Conservation (phyloP, 345 rosid genomes). For the Ceriops zippeliana region DNA sequence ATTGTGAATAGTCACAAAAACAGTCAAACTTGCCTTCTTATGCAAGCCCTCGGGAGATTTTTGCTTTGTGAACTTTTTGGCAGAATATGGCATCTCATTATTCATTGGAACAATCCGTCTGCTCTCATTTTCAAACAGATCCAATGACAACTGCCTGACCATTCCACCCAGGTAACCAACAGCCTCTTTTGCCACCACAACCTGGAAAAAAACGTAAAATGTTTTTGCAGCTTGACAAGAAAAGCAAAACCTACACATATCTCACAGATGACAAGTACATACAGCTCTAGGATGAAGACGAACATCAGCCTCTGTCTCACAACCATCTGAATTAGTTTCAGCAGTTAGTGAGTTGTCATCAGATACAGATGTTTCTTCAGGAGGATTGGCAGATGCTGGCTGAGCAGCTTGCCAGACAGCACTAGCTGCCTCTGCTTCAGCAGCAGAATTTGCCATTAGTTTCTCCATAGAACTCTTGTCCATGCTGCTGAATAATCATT, state of each 20-base stretch:
- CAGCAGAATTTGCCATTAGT: constrained; percentile 93
- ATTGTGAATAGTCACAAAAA: background rate
- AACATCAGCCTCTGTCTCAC: constrained; percentile 83
- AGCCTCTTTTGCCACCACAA: constrained; percentile 96
- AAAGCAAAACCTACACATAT: constrained; percentile 2
- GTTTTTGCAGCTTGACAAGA: constrained; percentile 13
- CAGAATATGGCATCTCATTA: constrained; percentile 65
- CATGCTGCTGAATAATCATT: constrained; percentile 49
- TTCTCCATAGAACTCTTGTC: constrained; percentile 80
- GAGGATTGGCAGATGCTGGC: constrained; percentile 51
- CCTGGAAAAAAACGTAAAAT: constrained; percentile 41
- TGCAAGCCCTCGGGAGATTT: constrained; percentile 94
- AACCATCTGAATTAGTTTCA: constrained; percentile 60
- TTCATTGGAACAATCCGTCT: constrained; percentile 85
- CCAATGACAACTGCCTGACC: constrained; percentile 97
- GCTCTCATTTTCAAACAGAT: constrained; percentile 98
- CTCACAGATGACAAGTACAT: constrained; percentile 34
- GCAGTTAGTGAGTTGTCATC: constrained; percentile 70
- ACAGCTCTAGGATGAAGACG: constrained; percentile 99
- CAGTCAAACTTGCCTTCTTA: constrained; percentile 60
- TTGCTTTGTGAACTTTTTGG: constrained; percentile 79
- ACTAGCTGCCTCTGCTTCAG: constrained; percentile 94
- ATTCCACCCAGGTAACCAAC: constrained; percentile 92
- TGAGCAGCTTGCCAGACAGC: constrained; percentile 99
- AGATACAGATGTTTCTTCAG: constrained; percentile 69